Conservation (phyloP, 2,329 filamentous ascomycete species). For the Achaetomium macrosporum region DNA sequence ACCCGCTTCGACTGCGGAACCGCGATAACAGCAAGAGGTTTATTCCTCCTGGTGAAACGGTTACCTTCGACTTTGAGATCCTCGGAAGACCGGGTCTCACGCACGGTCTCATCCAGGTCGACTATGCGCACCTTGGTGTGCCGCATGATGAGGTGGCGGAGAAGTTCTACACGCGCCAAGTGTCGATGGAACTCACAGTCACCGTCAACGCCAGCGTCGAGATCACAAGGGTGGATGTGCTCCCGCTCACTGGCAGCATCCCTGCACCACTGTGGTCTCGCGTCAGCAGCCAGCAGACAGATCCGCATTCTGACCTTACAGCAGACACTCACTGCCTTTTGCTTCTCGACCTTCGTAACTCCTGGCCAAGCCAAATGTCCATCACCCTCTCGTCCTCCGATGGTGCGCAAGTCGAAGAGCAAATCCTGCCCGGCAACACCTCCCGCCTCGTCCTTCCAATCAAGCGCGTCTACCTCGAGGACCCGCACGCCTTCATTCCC, state of each 20-base stretch:
- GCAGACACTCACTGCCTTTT: constrained; percentile 68
- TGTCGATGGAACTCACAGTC: constrained; percentile 73
- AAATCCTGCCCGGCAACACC: constrained; percentile 61
- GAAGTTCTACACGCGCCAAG: constrained; percentile 76
- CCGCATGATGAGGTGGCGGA: constrained; percentile 61
- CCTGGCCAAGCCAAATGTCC: constrained; percentile 75
- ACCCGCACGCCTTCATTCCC: constrained; percentile 72
- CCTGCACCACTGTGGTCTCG: constrained; percentile 54
- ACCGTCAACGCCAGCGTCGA: constrained; percentile 92
- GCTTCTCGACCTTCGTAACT: constrained; percentile 78
- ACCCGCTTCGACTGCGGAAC: constrained; percentile 55
- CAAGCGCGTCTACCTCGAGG: constrained; percentile 66
- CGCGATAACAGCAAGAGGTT: constrained; percentile 47
- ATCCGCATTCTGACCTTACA: constrained; percentile 33
- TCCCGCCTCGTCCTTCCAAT: constrained; percentile 71
- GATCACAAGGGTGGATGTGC: constrained; percentile 69
- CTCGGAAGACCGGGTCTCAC: constrained; percentile 81
- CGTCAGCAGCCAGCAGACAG: constrained; percentile 29
- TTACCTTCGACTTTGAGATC: constrained; percentile 76
- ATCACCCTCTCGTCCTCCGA: constrained; percentile 51
- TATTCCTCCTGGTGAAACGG: constrained; percentile 62
- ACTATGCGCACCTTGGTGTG: constrained; percentile 77
- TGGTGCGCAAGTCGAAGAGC: constrained; percentile 45
- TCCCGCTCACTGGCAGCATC: constrained; percentile 65
- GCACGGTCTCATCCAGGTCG: constrained; percentile 71